Evolutionary conservation across 345 rosid genomes (phyloP).

Genomic region (Rhodamnia argentea): DNA sequence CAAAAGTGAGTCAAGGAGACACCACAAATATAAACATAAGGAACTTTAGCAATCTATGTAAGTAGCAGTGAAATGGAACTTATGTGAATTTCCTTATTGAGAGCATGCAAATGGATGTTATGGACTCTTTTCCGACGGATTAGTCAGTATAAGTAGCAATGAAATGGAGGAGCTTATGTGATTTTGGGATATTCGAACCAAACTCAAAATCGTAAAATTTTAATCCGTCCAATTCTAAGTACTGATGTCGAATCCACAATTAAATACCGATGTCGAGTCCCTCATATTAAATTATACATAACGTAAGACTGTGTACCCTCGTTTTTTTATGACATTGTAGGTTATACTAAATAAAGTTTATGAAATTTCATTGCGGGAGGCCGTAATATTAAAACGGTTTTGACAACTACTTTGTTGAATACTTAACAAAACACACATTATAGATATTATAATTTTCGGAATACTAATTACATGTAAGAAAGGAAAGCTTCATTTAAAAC

Average conservation of each 20-base stretch:
- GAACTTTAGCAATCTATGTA: no score
- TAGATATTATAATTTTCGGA: neutral
- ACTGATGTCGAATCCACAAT: neutral
- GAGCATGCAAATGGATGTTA: neutral
- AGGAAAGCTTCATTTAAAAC: no score
- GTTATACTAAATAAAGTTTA: neutral
- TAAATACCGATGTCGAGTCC: neutral
- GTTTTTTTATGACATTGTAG: neutral
- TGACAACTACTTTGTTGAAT: neutral
- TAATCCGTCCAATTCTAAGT: neutral
- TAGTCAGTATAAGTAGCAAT: neutral
- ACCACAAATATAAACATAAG: no score
- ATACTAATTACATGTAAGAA: neutral
- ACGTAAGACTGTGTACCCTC: neutral
- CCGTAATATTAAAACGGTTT: neutral
- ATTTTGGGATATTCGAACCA: neutral
- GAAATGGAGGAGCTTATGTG: neutral
- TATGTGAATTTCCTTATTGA: neutral
- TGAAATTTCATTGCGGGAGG: neutral
- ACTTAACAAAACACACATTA: neutral
- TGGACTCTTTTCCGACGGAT: neutral
- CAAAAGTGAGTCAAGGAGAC: no score
- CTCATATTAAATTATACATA: neutral
- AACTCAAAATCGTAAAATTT: neutral
- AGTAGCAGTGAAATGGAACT: no score